Evolutionary conservation across 2,329 filamentous ascomycete species (phyloP), one percentile per base, ranked within the genome.

Genomic region (Aspergillus brasiliensis): DNA sequence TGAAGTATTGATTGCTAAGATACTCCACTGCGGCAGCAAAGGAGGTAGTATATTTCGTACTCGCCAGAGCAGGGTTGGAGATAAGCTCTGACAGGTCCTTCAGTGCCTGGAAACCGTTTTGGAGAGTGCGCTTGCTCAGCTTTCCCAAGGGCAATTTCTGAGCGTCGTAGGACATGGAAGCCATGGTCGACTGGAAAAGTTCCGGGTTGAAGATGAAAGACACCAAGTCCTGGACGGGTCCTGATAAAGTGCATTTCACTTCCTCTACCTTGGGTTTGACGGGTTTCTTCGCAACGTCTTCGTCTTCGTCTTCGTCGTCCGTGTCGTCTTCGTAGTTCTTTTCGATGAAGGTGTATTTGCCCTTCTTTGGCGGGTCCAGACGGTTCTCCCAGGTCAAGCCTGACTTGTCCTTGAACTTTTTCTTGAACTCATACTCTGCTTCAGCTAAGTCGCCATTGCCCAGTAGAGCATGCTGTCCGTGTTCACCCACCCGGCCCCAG

Each of bases 91-190:
- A 85, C 3, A 96, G 81, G 40, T 91, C 85, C 69, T 95, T 94
- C 56, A 97, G 81, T 6, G 87, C 82, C 69, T 91, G 84, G 71
- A 91, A 96, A 7, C 92, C 92, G 13, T 84, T 83, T 27, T 82
- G 84, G 65, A 96, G 89, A 19, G 91, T 95, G 11, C 83, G 78
- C 69, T 93, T 92, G 80, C 90, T 91, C 23, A 96, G 83, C 72
- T 95, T 96, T 4, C 92, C 92, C 1, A 96, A 80, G 0, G 92
- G 92, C 42, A 96, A 80, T 74, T 96, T 96, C 64, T 89, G 71
- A 1, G 75, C 76, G 51, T 82, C 78, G 54, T 82, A 82, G 1
- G 75, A 73, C 69, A 82, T 75, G 5, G 72, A 70, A 2, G 71
- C 72, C 71, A 82, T 73, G 1, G 76, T 84, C 19, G 83, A 82